A percentile compares a stretch with the other conserved stretches of the same genome.
Evolutionary conservation across 495 filamentous ascomycete genomes (phyloP).

Genomic region (Penicillium macrosclerotiorum): DNA sequence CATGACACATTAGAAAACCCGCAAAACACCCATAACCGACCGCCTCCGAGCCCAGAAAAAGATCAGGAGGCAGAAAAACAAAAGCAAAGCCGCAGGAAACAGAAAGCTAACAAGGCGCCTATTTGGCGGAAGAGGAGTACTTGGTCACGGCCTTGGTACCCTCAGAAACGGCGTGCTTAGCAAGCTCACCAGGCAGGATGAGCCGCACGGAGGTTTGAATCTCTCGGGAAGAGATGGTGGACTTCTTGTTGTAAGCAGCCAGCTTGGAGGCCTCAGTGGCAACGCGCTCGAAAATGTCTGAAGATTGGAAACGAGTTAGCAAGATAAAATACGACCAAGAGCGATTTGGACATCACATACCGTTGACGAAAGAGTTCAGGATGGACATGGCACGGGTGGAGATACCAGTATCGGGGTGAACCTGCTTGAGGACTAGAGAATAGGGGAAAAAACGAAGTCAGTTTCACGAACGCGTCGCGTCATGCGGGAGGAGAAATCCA

Average conservation of each 20-base stretch:
- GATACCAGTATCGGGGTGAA: constrained; percentile 99
- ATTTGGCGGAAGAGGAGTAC: constrained; percentile 99
- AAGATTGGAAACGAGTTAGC: constrained; percentile 15
- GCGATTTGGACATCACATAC: constrained; percentile 51
- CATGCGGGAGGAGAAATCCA: not conserved
- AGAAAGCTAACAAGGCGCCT: constrained; percentile 51
- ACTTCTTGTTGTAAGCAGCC: constrained; percentile 99
- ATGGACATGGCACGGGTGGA: constrained; percentile 99
- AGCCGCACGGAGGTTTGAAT: constrained; percentile 99
- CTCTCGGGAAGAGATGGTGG: constrained; percentile 97
- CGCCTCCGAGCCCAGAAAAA: constrained; percentile 60
- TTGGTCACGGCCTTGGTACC: constrained; percentile 99
- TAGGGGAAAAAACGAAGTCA: constrained; percentile 23
- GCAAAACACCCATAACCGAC: constrained; percentile 62
- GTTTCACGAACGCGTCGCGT: constrained; percentile 24
- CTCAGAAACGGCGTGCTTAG: constrained; percentile 99
- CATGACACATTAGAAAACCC: constrained; percentile 87
- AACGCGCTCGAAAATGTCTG: constrained; percentile 99
- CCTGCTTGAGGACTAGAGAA: constrained; percentile 91
- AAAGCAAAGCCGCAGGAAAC: constrained; percentile 48
- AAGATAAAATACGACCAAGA: constrained; percentile 6
- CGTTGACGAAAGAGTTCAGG: constrained; percentile 99
- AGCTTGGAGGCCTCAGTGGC: constrained; percentile 98
- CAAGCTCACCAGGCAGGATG: constrained; percentile 96
- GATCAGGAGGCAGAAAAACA: constrained; percentile 51